These are phyloP conservation scores for Diaporthe longicolla DNA, from an alignment of 2,329 filamentous ascomycete species.

Conservation along the genomic window DNA sequence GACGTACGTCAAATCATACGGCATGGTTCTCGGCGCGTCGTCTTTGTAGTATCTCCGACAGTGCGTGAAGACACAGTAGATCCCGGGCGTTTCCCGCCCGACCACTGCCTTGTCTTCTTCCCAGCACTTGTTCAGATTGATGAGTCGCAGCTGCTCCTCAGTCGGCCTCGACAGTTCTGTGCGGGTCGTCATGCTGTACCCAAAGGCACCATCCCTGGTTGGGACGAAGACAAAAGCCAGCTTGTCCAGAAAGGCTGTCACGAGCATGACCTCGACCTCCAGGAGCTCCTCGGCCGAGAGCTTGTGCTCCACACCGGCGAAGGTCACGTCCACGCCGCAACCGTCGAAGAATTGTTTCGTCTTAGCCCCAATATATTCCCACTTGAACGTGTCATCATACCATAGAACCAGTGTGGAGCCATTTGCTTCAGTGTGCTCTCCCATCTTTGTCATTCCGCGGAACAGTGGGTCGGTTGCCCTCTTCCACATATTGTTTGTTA, in stretches of 20 bases:
- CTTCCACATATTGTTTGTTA: background rate
- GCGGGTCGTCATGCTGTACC: background rate
- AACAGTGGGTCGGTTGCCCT: no score
- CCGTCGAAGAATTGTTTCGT: background rate
- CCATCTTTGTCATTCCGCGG: no score
- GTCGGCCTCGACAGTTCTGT: background rate
- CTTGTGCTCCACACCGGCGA: background rate
- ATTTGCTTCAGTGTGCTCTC: no score
- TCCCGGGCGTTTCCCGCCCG: background rate
- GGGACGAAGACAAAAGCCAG: background rate
- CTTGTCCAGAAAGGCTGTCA: conserved; percentile 2
- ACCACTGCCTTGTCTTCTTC: background rate
- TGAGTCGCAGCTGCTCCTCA: background rate
- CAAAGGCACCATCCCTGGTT: background rate
- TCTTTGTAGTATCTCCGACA: background rate
- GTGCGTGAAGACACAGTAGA: background rate
- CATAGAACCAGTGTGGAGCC: background rate
- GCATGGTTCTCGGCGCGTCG: no score
- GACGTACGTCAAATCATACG: no score
- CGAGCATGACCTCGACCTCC: background rate
- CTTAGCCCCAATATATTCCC: background rate
- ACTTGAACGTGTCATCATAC: background rate
- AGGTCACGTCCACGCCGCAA: background rate
- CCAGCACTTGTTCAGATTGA: background rate
- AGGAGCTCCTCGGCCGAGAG: background rate